Percentiles rank a stretch among this genome's conserved stretches.
These are phyloP conservation scores for Yarrowia galli DNA, from an alignment of 1,139 yeast species.

Conservation along the genomic window DNA sequence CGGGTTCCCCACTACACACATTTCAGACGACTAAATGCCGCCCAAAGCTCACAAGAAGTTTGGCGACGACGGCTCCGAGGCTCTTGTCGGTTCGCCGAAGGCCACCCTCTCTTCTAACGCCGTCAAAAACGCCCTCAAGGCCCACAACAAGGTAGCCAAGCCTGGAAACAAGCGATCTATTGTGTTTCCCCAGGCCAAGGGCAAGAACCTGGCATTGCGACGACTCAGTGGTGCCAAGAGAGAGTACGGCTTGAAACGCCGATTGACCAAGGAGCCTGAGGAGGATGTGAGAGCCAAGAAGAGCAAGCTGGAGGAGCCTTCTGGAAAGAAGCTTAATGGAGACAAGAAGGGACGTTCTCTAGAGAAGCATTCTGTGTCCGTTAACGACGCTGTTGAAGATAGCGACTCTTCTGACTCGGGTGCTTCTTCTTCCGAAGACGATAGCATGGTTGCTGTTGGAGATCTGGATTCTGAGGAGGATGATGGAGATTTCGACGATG, in stretches of 20 bases:
- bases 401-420: neutral
- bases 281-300: slow-evolving; percentile 9
- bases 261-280: slow-evolving; percentile 24
- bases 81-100: neutral
- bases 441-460: slow-evolving; percentile 1
- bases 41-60: slow-evolving; percentile 39
- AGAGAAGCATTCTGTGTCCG: neutral
- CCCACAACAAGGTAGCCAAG: slow-evolving; percentile 11
- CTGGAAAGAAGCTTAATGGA: neutral
- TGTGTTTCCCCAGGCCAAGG: slow-evolving; percentile 30
- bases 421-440: neutral
- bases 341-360: neutral
- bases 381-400: neutral
- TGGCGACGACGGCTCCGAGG: slow-evolving; percentile 29
- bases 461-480: slow-evolving; percentile 13
- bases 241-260: slow-evolving; percentile 21
- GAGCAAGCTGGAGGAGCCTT: neutral
- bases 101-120: slow-evolving; percentile 14
- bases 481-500: slow-evolving; percentile 33
- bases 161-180: slow-evolving; percentile 25
- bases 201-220: slow-evolving; percentile 17
- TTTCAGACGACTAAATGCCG: slow-evolving; percentile 14
- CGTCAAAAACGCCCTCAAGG: slow-evolving; percentile 19
- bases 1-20: neutral
- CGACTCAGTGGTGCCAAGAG: slow-evolving; percentile 27